Evolutionary conservation across 169 alveolate genomes (phyloP).

Genomic region (Cyclospora cayetanensis): DNA sequence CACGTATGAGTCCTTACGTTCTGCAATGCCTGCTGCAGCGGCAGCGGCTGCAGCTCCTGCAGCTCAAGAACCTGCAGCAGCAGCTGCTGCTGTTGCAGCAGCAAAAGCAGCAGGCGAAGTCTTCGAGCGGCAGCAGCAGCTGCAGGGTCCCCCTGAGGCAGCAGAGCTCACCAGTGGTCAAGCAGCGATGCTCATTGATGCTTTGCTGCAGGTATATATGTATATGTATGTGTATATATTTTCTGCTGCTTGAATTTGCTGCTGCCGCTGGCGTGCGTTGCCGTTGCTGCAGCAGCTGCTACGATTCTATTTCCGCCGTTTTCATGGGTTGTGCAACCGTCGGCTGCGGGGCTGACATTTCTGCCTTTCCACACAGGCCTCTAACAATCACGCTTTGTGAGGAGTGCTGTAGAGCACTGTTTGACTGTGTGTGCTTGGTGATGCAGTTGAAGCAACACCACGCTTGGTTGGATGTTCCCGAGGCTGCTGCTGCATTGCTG

Average conservation of each 20-base stretch:
- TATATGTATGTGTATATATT: no score
- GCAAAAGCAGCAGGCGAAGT: not conserved
- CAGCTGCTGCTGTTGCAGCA: slow-evolving; percentile 27
- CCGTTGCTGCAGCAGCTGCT: not conserved
- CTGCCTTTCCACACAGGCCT: no score
- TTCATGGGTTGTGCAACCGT: no score
- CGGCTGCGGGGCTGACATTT: no score
- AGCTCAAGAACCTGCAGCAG: slow-evolving; percentile 2
- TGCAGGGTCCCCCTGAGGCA: not conserved
- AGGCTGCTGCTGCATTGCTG: slow-evolving; percentile 49
- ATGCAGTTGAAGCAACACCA: slow-evolving; percentile 50
- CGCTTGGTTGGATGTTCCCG: slow-evolving; percentile 4
- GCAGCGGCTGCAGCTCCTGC: slow-evolving; percentile 25
- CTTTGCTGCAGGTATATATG: slow-evolving; percentile 22
- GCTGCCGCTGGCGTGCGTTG: slow-evolving; percentile 19
- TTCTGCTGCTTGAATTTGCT: slow-evolving; percentile 21
- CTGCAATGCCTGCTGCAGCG: slow-evolving; percentile 6
- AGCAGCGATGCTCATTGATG: slow-evolving; percentile 24
- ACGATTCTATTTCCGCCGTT: not conserved
- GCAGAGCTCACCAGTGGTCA: slow-evolving; percentile 22
- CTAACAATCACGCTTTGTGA: no score
- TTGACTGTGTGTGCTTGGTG: not conserved
- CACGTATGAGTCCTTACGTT: not conserved
- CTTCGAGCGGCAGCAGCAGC: slow-evolving; percentile 5
- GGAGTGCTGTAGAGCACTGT: no score